Evolutionary conservation across 179 eudicot species (phyloP).

Genomic region (Corrigiola litoralis): DNA sequence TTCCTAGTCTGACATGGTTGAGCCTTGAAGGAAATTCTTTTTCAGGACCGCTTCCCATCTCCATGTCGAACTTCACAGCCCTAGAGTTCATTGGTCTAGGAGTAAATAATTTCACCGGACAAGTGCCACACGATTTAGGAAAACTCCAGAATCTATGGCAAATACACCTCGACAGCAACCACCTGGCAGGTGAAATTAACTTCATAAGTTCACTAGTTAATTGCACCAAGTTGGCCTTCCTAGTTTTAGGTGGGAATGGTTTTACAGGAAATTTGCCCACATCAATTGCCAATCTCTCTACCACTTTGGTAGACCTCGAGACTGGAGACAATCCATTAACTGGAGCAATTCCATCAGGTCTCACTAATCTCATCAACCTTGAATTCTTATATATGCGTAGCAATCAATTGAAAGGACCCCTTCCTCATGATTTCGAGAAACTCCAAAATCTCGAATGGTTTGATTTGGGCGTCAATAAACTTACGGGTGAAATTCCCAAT

Average conservation of each 20-base stretch:
- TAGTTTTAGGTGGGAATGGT: background rate
- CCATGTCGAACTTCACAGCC: constrained; percentile 10
- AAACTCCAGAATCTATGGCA: background rate
- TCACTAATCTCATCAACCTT: constrained; percentile 14
- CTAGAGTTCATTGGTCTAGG: background rate
- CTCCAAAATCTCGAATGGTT: constrained; percentile 1
- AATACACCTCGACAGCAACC: background rate
- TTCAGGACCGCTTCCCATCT: constrained; percentile 13
- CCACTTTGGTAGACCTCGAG: background rate
- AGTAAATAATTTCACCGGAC: constrained; percentile 10
- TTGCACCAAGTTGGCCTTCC: constrained; percentile 1
- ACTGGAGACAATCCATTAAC: background rate
- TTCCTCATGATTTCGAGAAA: constrained; percentile 14
- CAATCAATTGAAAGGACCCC: constrained; percentile 5
- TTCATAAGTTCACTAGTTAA: constrained; percentile 22
- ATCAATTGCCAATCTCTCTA: constrained; percentile 27
- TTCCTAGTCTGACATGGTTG: constrained; percentile 1
- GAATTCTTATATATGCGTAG: background rate
- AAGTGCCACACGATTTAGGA: background rate
- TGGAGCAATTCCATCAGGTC: constrained; percentile 20
- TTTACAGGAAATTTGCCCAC: constrained; percentile 8
- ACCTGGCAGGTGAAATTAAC: constrained; percentile 17
- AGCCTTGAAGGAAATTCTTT: background rate
- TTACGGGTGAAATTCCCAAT: constrained; percentile 13
- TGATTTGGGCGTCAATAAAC: background rate